phyloP scores from a whole-genome alignment of 2,329 filamentous ascomycete species.

The Purpureocillium lavendulum region DNA sequence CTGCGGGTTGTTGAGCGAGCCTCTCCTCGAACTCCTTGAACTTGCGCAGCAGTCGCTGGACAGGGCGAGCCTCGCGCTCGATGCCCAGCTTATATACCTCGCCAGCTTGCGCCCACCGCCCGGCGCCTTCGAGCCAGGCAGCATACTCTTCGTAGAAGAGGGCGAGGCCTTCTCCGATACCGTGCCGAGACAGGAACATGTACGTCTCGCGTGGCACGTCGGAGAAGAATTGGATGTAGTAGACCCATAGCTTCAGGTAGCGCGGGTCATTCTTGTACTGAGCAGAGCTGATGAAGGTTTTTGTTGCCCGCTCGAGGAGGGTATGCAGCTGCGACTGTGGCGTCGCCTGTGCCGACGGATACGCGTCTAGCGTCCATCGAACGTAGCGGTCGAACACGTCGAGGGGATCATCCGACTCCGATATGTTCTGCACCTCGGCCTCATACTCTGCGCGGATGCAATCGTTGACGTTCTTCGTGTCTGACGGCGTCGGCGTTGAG shows the following conservation, averaged over 20 bases:
- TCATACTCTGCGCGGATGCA: slow-evolving; percentile 78
- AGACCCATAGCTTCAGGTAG: slow-evolving; percentile 88
- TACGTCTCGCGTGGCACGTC: slow-evolving; percentile 91
- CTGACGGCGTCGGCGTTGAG: slow-evolving; percentile 57
- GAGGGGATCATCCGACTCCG: slow-evolving; percentile 88
- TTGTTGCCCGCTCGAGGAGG: slow-evolving; percentile 87
- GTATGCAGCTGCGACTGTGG: slow-evolving; percentile 82
- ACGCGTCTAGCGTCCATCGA: slow-evolving; percentile 91
- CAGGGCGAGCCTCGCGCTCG: slow-evolving; percentile 76
- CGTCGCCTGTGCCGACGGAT: slow-evolving; percentile 88
- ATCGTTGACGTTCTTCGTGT: slow-evolving; percentile 71
- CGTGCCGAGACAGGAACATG: slow-evolving; percentile 81
- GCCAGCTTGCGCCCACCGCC: slow-evolving; percentile 82
- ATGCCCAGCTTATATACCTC: slow-evolving; percentile 90
- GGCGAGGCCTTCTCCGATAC: slow-evolving; percentile 77
- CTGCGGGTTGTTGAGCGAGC: slow-evolving; percentile 55
- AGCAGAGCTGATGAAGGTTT: slow-evolving; percentile 71
- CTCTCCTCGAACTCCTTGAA: slow-evolving; percentile 86
- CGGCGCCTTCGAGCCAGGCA: slow-evolving; percentile 78
- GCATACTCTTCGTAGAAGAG: slow-evolving; percentile 97
- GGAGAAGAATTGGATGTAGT: slow-evolving; percentile 88
- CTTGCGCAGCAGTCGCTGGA: slow-evolving; percentile 75
- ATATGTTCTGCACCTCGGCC: slow-evolving; percentile 66
- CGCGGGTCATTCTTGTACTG: slow-evolving; percentile 94
- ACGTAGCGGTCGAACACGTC: slow-evolving; percentile 96